Percentiles rank a stretch among this genome's conserved stretches.
These are phyloP conservation scores for Fragosphaeria purpurea DNA, from an alignment of 2,329 filamentous ascomycete genomes.

Conservation along the genomic window DNA sequence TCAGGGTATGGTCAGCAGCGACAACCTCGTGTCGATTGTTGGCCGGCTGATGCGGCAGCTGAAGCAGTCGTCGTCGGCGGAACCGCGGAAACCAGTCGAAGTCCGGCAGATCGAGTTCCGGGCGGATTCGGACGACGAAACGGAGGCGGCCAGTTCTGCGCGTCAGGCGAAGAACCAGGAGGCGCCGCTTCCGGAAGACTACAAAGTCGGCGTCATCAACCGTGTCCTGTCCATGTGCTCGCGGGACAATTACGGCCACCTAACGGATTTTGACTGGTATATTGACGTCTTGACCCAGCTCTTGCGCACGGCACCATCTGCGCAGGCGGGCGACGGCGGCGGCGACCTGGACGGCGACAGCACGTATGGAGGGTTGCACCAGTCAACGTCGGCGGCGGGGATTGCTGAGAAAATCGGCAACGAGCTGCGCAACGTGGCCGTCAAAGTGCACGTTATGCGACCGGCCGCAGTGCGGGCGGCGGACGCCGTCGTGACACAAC, in stretches of 20 bases:
- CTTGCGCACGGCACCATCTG: conserved; percentile 56
- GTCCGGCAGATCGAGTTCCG: conserved; percentile 35
- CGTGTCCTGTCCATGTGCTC: conserved; percentile 85
- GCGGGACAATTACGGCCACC: conserved; percentile 73
- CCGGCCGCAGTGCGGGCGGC: conserved; percentile 72
- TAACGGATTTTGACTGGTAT: conserved; percentile 96
- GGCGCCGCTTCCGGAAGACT: conserved; percentile 71
- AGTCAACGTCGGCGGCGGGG: conserved; percentile 26
- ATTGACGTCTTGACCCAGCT: conserved; percentile 82
- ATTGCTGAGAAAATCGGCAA: conserved; percentile 66
- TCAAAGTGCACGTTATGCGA: conserved; percentile 80
- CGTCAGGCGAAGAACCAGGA: conserved; percentile 28
- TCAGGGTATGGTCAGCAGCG: conserved; percentile 83
- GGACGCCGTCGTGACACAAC: conserved; percentile 59
- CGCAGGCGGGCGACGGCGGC: conserved; percentile 29
- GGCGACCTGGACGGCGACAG: conserved; percentile 28
- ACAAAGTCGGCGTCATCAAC: conserved; percentile 70
- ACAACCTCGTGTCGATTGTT: conserved; percentile 76
- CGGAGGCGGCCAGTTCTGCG: conserved; percentile 27
- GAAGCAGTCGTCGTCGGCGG: conserved; percentile 48
- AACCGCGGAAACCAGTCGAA: conserved; percentile 26
- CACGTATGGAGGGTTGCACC: conserved; percentile 13
- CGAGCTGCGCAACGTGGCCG: conserved; percentile 81
- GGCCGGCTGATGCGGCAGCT: conserved; percentile 82
- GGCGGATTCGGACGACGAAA: conserved; percentile 41